Percentiles rank a stretch among this genome's conserved stretches.
Evolutionary conservation across 352 stramenopile genomes (phyloP).

Genomic region (Plasmopara muralis): DNA sequence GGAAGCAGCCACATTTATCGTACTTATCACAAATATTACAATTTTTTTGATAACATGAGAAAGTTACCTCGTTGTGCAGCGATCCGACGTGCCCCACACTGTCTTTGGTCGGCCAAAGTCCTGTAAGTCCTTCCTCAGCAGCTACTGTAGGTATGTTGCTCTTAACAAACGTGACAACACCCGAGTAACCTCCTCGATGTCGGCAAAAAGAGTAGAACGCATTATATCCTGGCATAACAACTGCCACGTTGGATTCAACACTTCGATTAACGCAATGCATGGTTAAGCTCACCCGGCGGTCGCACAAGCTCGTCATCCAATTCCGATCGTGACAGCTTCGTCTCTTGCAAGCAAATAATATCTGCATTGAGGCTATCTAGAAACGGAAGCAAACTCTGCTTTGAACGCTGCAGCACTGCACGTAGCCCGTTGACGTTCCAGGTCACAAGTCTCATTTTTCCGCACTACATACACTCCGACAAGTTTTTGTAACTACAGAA

Average conservation of each 20-base stretch:
- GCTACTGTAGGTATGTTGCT: constrained; percentile 39
- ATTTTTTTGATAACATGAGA: neutral
- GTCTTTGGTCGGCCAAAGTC: constrained; percentile 48
- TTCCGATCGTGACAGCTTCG: constrained; percentile 78
- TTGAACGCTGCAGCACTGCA: constrained; percentile 57
- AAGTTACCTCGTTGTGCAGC: constrained; percentile 37
- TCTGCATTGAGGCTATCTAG: constrained; percentile 54
- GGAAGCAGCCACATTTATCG: neutral
- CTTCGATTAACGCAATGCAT: neutral
- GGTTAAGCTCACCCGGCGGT: constrained; percentile 30
- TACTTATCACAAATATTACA: neutral
- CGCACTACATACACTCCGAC: too few species aligned
- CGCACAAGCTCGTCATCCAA: constrained; percentile 71
- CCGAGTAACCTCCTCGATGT: constrained; percentile 62
- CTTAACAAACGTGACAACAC: constrained; percentile 70
- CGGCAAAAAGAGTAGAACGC: constrained; percentile 81
- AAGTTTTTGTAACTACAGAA: too few species aligned
- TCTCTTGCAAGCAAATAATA: constrained; percentile 82
- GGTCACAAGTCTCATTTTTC: constrained; percentile 50
- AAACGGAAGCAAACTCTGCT: constrained; percentile 42
- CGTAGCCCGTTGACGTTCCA: constrained; percentile 86
- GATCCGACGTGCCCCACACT: constrained; percentile 47
- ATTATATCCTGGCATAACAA: constrained; percentile 47
- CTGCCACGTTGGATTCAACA: constrained; percentile 6
- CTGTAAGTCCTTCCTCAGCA: constrained; percentile 70